phyloP scores from a whole-genome alignment of 192 early-diverging fungal genomes.

The Gigaspora rosea region DNA sequence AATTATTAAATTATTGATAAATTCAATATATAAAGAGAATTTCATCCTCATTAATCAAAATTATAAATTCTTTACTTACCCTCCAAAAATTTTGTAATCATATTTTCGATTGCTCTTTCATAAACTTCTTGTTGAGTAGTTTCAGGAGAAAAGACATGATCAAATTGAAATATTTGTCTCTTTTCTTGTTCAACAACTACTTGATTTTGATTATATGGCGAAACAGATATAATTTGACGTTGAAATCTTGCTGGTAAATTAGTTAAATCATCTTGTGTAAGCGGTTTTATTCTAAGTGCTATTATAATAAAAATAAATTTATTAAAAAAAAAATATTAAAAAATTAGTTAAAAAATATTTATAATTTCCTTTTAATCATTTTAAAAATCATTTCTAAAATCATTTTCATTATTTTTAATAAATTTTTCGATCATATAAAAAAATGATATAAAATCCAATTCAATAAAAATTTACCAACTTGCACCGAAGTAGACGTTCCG shows the following conservation, averaged over 20 bases:
- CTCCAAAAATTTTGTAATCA: slow-evolving; percentile 52
- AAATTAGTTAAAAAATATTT: not conserved
- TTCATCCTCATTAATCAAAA: not conserved
- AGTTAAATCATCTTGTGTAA: not conserved
- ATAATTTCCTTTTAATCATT: too few species aligned
- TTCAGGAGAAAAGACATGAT: slow-evolving; percentile 67
- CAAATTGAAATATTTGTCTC: slow-evolving; percentile 54
- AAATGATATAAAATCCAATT: not conserved
- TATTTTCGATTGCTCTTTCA: slow-evolving; percentile 40
- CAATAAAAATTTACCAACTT: not conserved
- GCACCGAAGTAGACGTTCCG: not conserved
- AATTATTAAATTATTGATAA: not conserved
- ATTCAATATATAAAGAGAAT: not conserved
- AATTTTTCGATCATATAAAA: not conserved
- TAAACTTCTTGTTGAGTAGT: slow-evolving; percentile 66
- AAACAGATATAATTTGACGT: slow-evolving; percentile 3
- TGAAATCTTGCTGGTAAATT: slow-evolving; percentile 15
- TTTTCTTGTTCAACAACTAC: slow-evolving; percentile 11
- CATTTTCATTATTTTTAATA: too few species aligned
- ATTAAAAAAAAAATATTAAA: not conserved
- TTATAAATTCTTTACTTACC: slow-evolving; percentile 34
- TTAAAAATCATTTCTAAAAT: too few species aligned
- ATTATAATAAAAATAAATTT: not conserved
- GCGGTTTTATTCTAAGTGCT: slow-evolving; percentile 5
- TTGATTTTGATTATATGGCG: not conserved